Evolutionary conservation across 2,329 filamentous ascomycete genomes (phyloP), one percentile per base, ranked within the genome.

Genomic region (Aspergillus sp.): DNA sequence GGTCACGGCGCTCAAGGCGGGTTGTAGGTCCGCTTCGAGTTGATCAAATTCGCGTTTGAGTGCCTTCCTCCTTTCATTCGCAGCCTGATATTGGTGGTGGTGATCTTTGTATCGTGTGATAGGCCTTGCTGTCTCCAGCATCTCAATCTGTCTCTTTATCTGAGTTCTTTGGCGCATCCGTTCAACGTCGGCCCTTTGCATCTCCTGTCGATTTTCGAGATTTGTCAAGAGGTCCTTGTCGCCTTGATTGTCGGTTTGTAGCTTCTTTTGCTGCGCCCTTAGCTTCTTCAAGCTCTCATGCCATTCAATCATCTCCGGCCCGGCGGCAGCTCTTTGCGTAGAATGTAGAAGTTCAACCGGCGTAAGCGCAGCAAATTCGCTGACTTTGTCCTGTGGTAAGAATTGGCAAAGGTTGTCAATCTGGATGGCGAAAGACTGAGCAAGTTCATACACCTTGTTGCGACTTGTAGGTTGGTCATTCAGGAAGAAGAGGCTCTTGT

Each of bases 331-430:
- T 60, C 89, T 82, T 52, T 95, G 82, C 0, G 93, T 98, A 57
- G 93, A 87, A 49, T 82, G 77, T 1, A 98, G 75, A 19, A 96
- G 77, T 40, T 94, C 85, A 8, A 94, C 74, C 0, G 91, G 85
- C 6, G 81, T 86, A 55, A 94, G 79, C 4, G 80, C 85, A 4
- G 93, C 88, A 63, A 98, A 98, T 61, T 96, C 90, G 27, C 89
- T 88, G 1, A 98, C 93, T 56, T 90, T 86, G 63, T 98, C 93
- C 66, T 98, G 93, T 0, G 93, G 93, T 40, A 98, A 72, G 58
- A 98, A 98, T 64, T 98, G 93, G 65, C 93, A 98, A 2, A 98
- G 76, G 57, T 98, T 98, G 72, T 98, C 93, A 53, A 97, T 88
- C 66, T 98, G 93, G 44, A 98, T 97, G 42, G 85, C 85, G 59